A percentile compares a stretch with the other conserved stretches of the same genome.
Evolutionary conservation across 768 basidiomycete species (phyloP).

Genomic region (Fistulinella prunicolor): DNA sequence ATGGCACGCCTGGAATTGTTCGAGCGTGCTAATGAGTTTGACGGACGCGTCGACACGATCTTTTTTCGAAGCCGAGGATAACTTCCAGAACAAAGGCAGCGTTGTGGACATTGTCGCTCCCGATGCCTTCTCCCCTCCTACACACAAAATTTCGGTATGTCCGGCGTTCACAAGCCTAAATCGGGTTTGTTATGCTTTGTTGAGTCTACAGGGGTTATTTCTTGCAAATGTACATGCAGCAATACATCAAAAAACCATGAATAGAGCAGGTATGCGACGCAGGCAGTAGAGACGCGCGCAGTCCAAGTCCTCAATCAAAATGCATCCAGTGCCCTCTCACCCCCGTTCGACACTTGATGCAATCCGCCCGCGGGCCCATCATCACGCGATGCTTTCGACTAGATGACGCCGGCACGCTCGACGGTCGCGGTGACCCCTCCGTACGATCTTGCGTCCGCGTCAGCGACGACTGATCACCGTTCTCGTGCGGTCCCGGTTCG

Average conservation of each 20-base stretch:
- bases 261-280: no score
- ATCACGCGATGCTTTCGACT: conserved; percentile 49
- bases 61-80: conserved; percentile 77
- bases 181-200: conserved; percentile 28
- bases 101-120: conserved; percentile 90
- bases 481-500: no score
- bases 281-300: no score
- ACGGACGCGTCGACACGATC: conserved; percentile 84
- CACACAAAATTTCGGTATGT: conserved; percentile 10
- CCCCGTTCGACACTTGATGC: conserved; percentile 60
- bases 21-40: conserved; percentile 75
- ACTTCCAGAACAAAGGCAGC: conserved; percentile 90
- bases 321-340: conserved; percentile 76
- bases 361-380: conserved; percentile 71
- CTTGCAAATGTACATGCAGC: no score
- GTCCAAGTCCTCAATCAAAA: conserved; percentile 42
- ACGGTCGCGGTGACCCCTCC: conserved; percentile 17
- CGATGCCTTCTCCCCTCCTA: not conserved
- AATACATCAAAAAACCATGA: no score
- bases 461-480: conserved; percentile 5
- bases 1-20: conserved; percentile 79
- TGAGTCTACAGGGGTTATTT: no score
- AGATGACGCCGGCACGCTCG: conserved; percentile 10
- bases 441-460: conserved; percentile 11
- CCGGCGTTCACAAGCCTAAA: conserved; percentile 1